phyloP scores from a whole-genome alignment of 805 yeast species.

The Kazachstania viticola region DNA sequence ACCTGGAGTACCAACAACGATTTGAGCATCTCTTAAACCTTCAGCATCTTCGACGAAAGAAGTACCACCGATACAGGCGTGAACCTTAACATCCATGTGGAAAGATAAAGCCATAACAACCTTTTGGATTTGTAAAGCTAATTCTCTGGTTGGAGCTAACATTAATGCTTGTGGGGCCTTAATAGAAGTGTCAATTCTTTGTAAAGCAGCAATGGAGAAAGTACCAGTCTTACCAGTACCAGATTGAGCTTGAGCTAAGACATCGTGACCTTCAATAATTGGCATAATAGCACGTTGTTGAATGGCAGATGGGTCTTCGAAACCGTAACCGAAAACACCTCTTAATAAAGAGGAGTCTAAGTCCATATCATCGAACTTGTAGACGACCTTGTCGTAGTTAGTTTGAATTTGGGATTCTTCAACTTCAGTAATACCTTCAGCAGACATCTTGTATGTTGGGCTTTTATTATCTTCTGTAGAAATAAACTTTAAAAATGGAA shows the following conservation, averaged over 20 bases:
- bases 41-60: slow-evolving; percentile 78
- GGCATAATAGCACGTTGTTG: slow-evolving; percentile 96
- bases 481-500: too few relatives aligned
- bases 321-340: slow-evolving; percentile 81
- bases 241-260: slow-evolving; percentile 96
- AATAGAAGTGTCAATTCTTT: slow-evolving; percentile 59
- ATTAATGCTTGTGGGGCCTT: slow-evolving; percentile 85
- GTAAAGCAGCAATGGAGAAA: slow-evolving; percentile 74
- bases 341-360: slow-evolving; percentile 50
- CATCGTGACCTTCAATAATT: slow-evolving; percentile 88
- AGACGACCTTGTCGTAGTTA: slow-evolving; percentile 87
- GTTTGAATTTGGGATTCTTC: slow-evolving; percentile 79
- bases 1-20: slow-evolving; percentile 97
- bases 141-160: slow-evolving; percentile 94
- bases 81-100: slow-evolving; percentile 82
- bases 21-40: slow-evolving; percentile 73
- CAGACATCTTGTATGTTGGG: slow-evolving; percentile 20
- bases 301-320: slow-evolving; percentile 93
- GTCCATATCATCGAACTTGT: slow-evolving; percentile 69
- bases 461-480: too few relatives aligned
- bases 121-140: slow-evolving; percentile 91
- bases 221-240: slow-evolving; percentile 99
- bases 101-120: slow-evolving; percentile 84
- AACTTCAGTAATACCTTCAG: slow-evolving; percentile 70
- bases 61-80: slow-evolving; percentile 97